Percentiles rank a stretch among this genome's conserved stretches.
Conservation (phyloP, 192 early-diverging fungal genomes). For the Entomortierella lignicola region DNA sequence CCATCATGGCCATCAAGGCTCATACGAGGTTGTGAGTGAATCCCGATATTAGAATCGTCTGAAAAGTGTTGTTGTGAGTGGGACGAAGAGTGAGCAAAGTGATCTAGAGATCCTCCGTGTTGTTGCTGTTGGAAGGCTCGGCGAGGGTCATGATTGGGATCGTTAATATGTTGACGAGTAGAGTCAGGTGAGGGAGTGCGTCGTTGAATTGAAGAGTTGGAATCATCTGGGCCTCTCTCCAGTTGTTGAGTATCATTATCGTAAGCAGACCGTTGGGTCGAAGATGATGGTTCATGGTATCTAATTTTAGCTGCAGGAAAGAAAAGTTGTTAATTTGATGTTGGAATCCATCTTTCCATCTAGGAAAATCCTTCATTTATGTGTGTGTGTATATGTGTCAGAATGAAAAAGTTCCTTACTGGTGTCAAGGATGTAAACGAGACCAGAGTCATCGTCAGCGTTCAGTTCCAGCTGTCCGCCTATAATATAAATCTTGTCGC, state of each 20-base stretch:
- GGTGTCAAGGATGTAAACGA: conserved; percentile 46
- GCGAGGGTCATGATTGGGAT: conserved; percentile 12
- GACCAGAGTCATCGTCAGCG: conserved; percentile 32
- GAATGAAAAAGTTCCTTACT: conserved; percentile 27
- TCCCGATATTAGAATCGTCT: conserved; percentile 18
- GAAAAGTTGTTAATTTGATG: neutral
- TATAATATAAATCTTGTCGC: conserved; percentile 63
- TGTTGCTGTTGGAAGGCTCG: conserved; percentile 13
- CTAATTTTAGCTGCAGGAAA: conserved; percentile 36
- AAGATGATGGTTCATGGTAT: conserved; percentile 29
- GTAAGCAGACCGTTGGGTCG: conserved; percentile 18
- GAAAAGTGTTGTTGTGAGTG: neutral
- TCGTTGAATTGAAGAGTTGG: conserved; percentile 10
- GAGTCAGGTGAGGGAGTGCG: conserved; percentile 38
- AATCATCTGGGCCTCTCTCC: conserved; percentile 7
- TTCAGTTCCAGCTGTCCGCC: conserved; percentile 62
- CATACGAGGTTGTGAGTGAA: conserved; percentile 17
- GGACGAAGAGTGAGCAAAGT: neutral
- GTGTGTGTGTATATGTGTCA: too few species aligned
- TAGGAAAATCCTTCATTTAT: too few species aligned
- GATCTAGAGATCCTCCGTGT: neutral
- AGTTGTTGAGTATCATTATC: conserved; percentile 21
- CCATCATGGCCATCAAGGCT: conserved; percentile 26
- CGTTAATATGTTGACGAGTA: conserved; percentile 20
- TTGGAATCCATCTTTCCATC: too few species aligned